These are phyloP conservation scores for Cruciata laevipes DNA, from an alignment of 257 asterid species.

Conservation along the genomic window DNA sequence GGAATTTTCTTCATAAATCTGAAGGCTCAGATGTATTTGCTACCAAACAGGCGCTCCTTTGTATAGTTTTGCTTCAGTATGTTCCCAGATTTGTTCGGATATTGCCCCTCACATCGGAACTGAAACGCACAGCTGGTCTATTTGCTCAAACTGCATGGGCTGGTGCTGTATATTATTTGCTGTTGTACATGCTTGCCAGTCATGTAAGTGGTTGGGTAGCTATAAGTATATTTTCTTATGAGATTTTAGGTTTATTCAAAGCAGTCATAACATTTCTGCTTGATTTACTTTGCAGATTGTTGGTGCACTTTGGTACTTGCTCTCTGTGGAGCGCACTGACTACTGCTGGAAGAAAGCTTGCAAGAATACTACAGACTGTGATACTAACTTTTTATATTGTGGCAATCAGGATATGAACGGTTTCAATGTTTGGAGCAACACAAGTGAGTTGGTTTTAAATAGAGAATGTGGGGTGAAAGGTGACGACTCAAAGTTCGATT, in stretches of 20 bases:
- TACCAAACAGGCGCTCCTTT: constrained; percentile 78
- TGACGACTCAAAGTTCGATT: constrained; percentile 69
- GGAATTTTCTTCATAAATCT: constrained; percentile 84
- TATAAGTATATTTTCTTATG: constrained; percentile 1
- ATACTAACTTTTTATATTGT: constrained; percentile 66
- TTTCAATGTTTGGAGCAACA: constrained; percentile 51
- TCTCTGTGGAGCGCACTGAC: constrained; percentile 88
- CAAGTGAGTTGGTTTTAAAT: constrained; percentile 41
- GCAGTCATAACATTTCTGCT: neutral
- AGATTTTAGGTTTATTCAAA: neutral
- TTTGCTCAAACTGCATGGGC: constrained; percentile 99
- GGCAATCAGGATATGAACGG: constrained; percentile 60
- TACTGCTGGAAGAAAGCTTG: constrained; percentile 97
- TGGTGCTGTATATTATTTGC: constrained; percentile 91
- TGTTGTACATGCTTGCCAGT: constrained; percentile 98
- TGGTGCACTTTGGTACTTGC: constrained; percentile 98
- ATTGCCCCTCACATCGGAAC: constrained; percentile 74
- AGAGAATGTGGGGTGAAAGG: constrained; percentile 57
- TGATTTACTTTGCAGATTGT: constrained; percentile 58
- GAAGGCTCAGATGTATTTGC: constrained; percentile 85
- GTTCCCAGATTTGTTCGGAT: constrained; percentile 71
- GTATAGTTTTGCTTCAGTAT: constrained; percentile 79
- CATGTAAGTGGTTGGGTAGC: constrained; percentile 58
- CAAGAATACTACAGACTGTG: constrained; percentile 34
- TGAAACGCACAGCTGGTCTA: constrained; percentile 96